These are phyloP conservation scores for Penicillium subrubescens DNA, from an alignment of 495 filamentous ascomycete species.

Conservation along the genomic window DNA sequence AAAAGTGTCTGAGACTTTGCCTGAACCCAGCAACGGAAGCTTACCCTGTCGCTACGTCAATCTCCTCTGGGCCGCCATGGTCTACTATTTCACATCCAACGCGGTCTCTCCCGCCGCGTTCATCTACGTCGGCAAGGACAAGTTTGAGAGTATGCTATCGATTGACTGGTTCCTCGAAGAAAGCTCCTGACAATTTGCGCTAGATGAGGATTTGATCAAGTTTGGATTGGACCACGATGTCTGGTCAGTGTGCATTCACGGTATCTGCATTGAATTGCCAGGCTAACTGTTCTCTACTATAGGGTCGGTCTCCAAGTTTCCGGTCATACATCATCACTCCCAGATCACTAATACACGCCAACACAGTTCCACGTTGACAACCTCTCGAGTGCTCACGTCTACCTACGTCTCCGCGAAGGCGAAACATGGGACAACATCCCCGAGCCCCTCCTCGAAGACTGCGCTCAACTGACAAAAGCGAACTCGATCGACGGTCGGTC, in stretches of 20 bases:
- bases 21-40: background rate
- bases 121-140: constrained; percentile 97
- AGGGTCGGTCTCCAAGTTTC: constrained; percentile 41
- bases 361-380: constrained; percentile 95
- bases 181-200: constrained; percentile 23
- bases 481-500: constrained; percentile 91
- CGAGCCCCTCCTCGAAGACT: constrained; percentile 74
- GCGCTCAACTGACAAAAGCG: constrained; percentile 93
- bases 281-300: constrained; percentile 11
- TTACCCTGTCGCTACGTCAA: background rate
- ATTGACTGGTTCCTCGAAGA: constrained; percentile 11
- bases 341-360: constrained; percentile 21
- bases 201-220: constrained; percentile 95
- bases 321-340: constrained; percentile 5
- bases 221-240: constrained; percentile 93
- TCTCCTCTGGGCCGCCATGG: constrained; percentile 62
- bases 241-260: constrained; percentile 62
- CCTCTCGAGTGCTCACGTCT: constrained; percentile 93
- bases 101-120: constrained; percentile 74
- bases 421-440: constrained; percentile 85
- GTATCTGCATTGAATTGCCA: background rate
- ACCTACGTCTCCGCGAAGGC: constrained; percentile 79
- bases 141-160: constrained; percentile 82
- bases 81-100: constrained; percentile 93
- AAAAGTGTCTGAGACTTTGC: background rate